Evolutionary conservation across 164 flowering plant species (phyloP).

Genomic region (Stephania japonica): DNA sequence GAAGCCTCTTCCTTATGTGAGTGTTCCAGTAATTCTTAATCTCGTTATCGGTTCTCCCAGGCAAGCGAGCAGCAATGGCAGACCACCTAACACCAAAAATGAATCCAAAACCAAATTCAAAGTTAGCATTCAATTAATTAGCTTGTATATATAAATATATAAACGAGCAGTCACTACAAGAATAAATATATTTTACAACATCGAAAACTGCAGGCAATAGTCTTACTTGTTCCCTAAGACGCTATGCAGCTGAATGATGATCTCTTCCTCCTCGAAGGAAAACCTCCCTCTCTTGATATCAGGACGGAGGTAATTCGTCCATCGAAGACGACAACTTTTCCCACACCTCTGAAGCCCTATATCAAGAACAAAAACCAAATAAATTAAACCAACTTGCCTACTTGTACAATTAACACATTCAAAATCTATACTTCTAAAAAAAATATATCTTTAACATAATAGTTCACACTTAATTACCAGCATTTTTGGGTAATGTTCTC

Average conservation of each 20-base stretch:
- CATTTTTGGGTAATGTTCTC: constrained; percentile 89
- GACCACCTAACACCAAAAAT: constrained; percentile 48
- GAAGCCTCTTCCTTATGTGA: constrained; percentile 53
- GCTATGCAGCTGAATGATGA: constrained; percentile 55
- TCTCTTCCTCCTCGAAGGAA: constrained; percentile 63
- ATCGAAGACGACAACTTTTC: constrained; percentile 69
- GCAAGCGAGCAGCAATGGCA: constrained; percentile 59
- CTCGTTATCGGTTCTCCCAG: constrained; percentile 71
- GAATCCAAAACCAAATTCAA: background rate
- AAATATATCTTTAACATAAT: background rate
- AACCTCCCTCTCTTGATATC: constrained; percentile 68
- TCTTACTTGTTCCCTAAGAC: constrained; percentile 59
- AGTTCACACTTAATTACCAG: constrained; percentile 37
- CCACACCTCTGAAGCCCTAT: constrained; percentile 64
- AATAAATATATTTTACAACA: too few species aligned
- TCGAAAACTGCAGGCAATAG: background rate
- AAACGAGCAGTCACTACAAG: too few species aligned
- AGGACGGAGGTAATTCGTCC: constrained; percentile 73
- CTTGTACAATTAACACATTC: background rate
- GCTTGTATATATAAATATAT: background rate
- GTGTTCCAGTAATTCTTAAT: constrained; percentile 82
- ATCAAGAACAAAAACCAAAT: background rate
- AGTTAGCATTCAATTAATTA: background rate
- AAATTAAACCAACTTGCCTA: background rate
- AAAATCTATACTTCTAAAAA: background rate